Evolutionary conservation across 208 protist genomes (phyloP).

Genomic region (Trypanosoma theileri): DNA sequence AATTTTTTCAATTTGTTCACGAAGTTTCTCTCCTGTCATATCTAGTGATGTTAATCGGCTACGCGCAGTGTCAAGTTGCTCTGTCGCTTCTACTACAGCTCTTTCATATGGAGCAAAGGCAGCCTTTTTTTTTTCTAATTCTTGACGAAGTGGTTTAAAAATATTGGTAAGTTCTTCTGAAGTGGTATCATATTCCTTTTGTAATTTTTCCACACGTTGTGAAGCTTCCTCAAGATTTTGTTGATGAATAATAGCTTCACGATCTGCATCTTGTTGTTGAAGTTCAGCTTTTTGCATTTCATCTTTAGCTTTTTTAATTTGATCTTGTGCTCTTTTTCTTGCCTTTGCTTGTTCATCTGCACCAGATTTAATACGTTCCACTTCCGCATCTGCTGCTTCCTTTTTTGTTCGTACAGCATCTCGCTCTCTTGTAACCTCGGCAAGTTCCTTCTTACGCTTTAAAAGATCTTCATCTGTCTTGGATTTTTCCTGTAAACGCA

Average conservation of each 20-base stretch:
- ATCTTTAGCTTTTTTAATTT: constrained; percentile 84
- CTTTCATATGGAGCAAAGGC: constrained; percentile 88
- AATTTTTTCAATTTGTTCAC: constrained; percentile 41
- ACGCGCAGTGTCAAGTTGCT: constrained; percentile 47
- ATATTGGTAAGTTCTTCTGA: constrained; percentile 76
- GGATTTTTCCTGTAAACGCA: constrained; percentile 38
- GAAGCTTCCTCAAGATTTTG: constrained; percentile 80
- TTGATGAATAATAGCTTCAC: constrained; percentile 80
- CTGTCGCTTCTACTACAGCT: constrained; percentile 65
- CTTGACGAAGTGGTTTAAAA: constrained; percentile 79
- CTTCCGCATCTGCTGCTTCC: constrained; percentile 62
- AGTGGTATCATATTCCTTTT: constrained; percentile 64
- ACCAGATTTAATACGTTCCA: constrained; percentile 75
- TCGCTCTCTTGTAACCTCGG: constrained; percentile 51
- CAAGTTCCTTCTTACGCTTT: constrained; percentile 66
- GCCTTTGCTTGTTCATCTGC: constrained; percentile 63
- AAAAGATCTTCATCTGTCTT: constrained; percentile 51
- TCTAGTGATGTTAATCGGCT: constrained; percentile 51
- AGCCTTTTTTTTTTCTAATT: constrained; percentile 92
- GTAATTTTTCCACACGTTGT: constrained; percentile 50
- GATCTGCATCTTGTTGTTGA: constrained; percentile 84
- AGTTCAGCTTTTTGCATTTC: constrained; percentile 70
- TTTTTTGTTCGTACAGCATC: constrained; percentile 62
- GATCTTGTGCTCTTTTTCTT: constrained; percentile 70
- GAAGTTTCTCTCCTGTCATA: constrained; percentile 26